Evolutionary conservation across 2,329 filamentous ascomycete genomes (phyloP), one percentile per base, ranked within the genome.

Genomic region (Aspergillus brunneoviolaceus): DNA sequence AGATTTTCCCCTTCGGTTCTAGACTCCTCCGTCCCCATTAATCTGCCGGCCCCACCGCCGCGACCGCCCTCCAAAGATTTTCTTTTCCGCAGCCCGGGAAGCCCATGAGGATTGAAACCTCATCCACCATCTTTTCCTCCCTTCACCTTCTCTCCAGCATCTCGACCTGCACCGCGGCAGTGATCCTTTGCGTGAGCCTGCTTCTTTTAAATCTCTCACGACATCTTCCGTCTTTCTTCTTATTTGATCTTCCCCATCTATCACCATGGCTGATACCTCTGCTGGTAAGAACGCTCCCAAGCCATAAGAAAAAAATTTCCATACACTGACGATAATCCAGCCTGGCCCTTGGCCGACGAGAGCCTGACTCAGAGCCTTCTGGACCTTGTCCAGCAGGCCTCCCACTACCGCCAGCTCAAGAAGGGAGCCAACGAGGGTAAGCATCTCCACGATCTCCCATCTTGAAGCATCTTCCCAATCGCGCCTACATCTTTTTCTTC

Each of bases 341-440:
- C 88, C 66, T 90, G 88, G 87, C 88, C 88, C 63, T 76, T 89
- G 75, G 89, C 89, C 77, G 89, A 91, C 74, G 83, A 86, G 73
- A 85, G 86, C 70, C 83, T 96, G 65, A 86, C 89, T 58, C 88
- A 92, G 81, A 88, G 93, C 76, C 87, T 97, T 65, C 86, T 96
- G 65, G 90, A 96, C 69, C 84, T 92, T 58, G 84, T 93, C 63
- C 90, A 94, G 81, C 88, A 90, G 72, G 87, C 81, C 58, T 81
- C 79, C 49, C 81, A 79, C 70, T 78, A 76, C 66, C 80, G 88
- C 55, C 91, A 95, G 83, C 80, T 93, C 67, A 95, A 95, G 84
- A 96, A 95, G 84, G 91, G 91, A 63, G 91, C 90, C 75, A 94
- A 93, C 84, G 89, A 91, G 77, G 82, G 80, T 81, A 75, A 47